Percentiles rank a stretch among this genome's conserved stretches.
Conservation (phyloP, 2,329 filamentous ascomycete species). For the Monosporascus sp. region DNA sequence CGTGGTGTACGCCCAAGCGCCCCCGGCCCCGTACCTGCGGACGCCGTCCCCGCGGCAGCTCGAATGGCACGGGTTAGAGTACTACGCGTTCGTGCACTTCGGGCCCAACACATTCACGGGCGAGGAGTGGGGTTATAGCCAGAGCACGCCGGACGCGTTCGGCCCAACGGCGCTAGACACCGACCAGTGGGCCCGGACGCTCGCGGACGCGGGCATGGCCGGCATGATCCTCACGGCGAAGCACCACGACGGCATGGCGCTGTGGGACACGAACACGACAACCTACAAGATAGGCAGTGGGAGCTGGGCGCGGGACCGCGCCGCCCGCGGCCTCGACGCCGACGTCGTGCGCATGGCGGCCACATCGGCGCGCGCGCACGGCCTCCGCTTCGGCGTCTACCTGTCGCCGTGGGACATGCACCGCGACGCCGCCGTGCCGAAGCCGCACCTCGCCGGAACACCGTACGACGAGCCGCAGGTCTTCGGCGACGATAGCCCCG, state of each 20-base stretch:
- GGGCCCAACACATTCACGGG: slow-evolving; percentile 25
- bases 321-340: slow-evolving; percentile 17
- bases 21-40: slow-evolving; percentile 15
- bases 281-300: slow-evolving; percentile 27
- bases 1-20: slow-evolving; percentile 5
- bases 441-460: slow-evolving; percentile 22
- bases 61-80: slow-evolving; percentile 22
- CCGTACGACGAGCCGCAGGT: slow-evolving; percentile 29
- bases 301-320: slow-evolving; percentile 24
- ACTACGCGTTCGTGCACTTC: slow-evolving; percentile 25
- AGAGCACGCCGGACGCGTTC: slow-evolving; percentile 22
- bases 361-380: slow-evolving; percentile 24
- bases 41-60: slow-evolving; percentile 19
- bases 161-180: slow-evolving; percentile 19
- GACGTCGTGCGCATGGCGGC: slow-evolving; percentile 28
- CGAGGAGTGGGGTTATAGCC: slow-evolving; percentile 24
- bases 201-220: slow-evolving; percentile 24
- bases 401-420: slow-evolving; percentile 32
- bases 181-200: slow-evolving; percentile 23
- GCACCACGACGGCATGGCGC: slow-evolving; percentile 30
- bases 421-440: slow-evolving; percentile 30
- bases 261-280: slow-evolving; percentile 29
- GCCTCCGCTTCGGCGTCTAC: slow-evolving; percentile 29
- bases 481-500: slow-evolving; percentile 23
- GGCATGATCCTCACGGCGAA: slow-evolving; percentile 32